Evolutionary conservation across 78 protist species (phyloP), one percentile per base, ranked within the genome.

Genomic region (Guillardia theta): DNA sequence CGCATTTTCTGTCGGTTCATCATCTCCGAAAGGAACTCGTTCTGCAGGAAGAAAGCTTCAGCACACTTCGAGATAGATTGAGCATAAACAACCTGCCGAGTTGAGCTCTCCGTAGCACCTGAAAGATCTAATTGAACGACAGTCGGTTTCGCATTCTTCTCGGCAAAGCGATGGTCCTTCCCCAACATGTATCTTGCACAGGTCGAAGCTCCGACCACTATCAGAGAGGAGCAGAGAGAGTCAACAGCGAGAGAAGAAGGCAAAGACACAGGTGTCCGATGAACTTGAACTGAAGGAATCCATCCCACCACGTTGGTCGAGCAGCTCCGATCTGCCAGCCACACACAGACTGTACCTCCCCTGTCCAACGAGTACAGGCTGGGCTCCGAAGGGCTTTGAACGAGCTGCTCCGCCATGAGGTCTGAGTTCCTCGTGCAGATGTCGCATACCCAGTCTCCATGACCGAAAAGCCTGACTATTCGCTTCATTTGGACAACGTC

Each of bases 311-410:
- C 41, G 41, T 70, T 24, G 46, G 9, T 36, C 41, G 36, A 0
- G 83, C 83, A 33, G n/a, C 46, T 24, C 50, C 90, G 90, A 36
- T 78, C 90, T 8, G 90, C 90, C 43, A 78, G 90, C 90, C 90
- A 43, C 44, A 18, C 18, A 30, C 90, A 78, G 53, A 78, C 53
- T 19, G 90, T 78, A 27, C 90, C 90, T 0, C 90, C 90, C 18
- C 48, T 22, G 45, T 77, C 88, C 18, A 77, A 4, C 18, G 88
- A 77, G 88, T 77, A 77, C 21, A 77, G 12, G 33, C 33, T 64
- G 12, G 78, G 78, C 78, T 64, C 45, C 43, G 47, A 4, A 41
- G 45, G 18, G 45, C 43, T 6, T 6, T 77, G 88, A 39, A 5
- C 22, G 15, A 4, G 10, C 39, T 77, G 88, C 88, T 39, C 88